Base-by-base conservation (phyloP, 371 early-diverging fungal species). In the Apophysomyces variabilis region DNA sequence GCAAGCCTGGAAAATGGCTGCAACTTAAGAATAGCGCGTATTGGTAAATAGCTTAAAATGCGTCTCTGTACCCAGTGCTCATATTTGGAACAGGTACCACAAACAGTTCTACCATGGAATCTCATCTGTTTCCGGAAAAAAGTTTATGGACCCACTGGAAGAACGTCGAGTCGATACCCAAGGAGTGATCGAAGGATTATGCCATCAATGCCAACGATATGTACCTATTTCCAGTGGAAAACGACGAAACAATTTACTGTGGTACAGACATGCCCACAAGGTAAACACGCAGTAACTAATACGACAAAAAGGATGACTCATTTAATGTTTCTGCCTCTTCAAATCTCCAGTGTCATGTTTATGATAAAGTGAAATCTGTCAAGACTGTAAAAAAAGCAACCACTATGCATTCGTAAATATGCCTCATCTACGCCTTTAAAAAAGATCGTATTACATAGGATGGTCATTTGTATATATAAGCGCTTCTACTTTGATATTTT, bases 11-110 rank as follows among this genome's bases (percentile, higher is more conserved):
- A 1, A 90, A 91, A 74, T 96, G 96, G 96, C 83, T 96, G 18
- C 93, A 96, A 72, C 82, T 96, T 32, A 96, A 96, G 70, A 95
- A 94, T 72, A 92, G 92, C 66, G 96, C 96, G 1, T 96, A 86
- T 66, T 96, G 96, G 96, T 87, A 71, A 64, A 73, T 32, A n/a
- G 12, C 14, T 16, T 16, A 50, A 50, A 50, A 26, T 21, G 21
- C 16, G 21, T 60, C 26, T 39, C 16, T 60, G 18, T 26, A 26
- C 32, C 32, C 32, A 26, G 26, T 21, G 58, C 39, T 65, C 46
- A 45, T 13, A 56, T 36, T 37, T 35, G 61, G 38, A 54, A 37
- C 50, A 35, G 57, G 54, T 47, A 94, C 69, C 95, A 94, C 77
- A 94, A 90, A 75, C 93, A 94, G 72, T 93, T 92, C 70, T 87